phyloP scores from a whole-genome alignment of 2,329 filamentous ascomycete genomes.

The Xylariomycetidae sp. region DNA sequence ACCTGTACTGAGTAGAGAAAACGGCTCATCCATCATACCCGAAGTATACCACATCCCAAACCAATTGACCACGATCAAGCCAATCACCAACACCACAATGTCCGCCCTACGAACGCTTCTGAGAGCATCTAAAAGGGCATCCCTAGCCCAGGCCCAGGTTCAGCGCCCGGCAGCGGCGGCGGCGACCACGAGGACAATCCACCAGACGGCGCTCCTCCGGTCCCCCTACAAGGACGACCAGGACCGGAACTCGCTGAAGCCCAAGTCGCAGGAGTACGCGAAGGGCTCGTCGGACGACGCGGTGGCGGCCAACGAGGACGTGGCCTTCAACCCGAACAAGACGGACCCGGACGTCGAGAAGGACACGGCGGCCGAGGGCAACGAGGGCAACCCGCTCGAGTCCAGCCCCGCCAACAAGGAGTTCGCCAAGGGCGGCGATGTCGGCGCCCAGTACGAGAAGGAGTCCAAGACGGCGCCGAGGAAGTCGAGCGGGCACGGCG shows the following conservation, averaged over 20 bases:
- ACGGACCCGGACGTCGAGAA: slow-evolving; percentile 63
- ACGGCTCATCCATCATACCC: no score
- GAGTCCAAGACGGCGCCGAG: slow-evolving; percentile 27
- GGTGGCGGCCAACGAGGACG: slow-evolving; percentile 47
- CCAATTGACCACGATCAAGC: no score
- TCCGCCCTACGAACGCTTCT: no score
- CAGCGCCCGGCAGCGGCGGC: no score
- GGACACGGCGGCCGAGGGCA: slow-evolving; percentile 32
- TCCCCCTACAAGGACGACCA: slow-evolving; percentile 47
- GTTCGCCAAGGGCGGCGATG: slow-evolving; percentile 31
- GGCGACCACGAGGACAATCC: no score
- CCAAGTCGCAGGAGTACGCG: slow-evolving; percentile 61
- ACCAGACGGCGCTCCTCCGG: slow-evolving; percentile 12
- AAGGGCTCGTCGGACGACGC: slow-evolving; percentile 63
- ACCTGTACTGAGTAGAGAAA: no score
- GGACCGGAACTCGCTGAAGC: slow-evolving; percentile 60
- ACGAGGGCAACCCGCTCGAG: slow-evolving; percentile 33
- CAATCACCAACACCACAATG: no score
- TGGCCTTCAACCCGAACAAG: slow-evolving; percentile 65
- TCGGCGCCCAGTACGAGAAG: slow-evolving; percentile 17
- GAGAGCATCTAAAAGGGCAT: no score
- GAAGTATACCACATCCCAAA: no score
- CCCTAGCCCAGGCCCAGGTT: no score
- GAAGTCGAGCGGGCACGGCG: slow-evolving; percentile 21
- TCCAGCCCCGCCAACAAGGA: slow-evolving; percentile 41